Base-by-base conservation (phyloP, 208 protist genomes). In the Trypanosoma caninum region DNA sequence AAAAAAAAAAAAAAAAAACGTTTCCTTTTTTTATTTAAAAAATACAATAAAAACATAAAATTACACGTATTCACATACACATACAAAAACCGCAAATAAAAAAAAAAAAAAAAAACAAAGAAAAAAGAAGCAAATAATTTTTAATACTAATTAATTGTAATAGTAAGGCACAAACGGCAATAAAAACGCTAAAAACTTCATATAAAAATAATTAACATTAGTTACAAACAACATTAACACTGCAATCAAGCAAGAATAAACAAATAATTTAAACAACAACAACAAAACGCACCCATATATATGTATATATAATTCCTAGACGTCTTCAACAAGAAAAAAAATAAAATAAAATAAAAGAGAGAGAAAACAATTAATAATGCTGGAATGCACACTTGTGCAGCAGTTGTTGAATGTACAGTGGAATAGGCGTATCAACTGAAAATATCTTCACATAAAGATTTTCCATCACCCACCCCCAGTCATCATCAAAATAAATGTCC, bases 381-480 rank as follows among this genome's bases (percentile, higher is more conserved):
- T 35, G 55, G 46, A 38, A 45, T 47, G 28, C 65, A 70, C 55
- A 70, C 2, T n/a, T 53, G 5, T 73, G 69, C 59, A 74, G 78
- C 45, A 93, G 78, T 40, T 68, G 72, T 25, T 81, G 51, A 38
- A 93, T 69, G 46, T 91, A 93, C 28, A 84, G 65, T 11, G 87
- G 87, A 30, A 80, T 41, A 7, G 59, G 70, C 16, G 74, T 73
- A 18, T 89, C 79, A 28, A 78, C 59, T 11, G 83, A 87, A 52
- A 93, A 90, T 56, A 93, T 81, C 46, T 82, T 84, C 28, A 93
- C 80, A 44, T 78, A 70, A 30, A 50, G 54, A 44, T 82, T 87
- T 4, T 64, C 28, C 10, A 89, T 76, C 0, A 78, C 84, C 84
- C 87, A 93, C 34, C 87, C 87, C 84, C 87, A 93, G 70, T 93